These are phyloP conservation scores for Fusarium mangiferae DNA, from an alignment of 2,329 filamentous ascomycete species.

Conservation along the genomic window DNA sequence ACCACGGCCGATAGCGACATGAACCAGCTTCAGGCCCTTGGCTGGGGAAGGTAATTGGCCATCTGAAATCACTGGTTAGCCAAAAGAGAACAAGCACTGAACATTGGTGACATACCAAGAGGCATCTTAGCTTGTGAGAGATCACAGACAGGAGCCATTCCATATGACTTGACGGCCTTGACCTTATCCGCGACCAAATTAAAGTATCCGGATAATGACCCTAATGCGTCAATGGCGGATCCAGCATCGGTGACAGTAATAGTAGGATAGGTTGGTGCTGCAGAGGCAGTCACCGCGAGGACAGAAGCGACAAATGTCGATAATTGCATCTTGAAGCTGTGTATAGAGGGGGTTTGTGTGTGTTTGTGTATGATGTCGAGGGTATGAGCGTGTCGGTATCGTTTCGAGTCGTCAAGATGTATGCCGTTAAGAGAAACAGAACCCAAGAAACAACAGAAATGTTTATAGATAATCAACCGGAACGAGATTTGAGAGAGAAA, in stretches of 20 bases:
- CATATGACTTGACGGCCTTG: slow-evolving; percentile 56
- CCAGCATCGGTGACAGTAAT: slow-evolving; percentile 51
- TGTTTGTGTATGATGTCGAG: slow-evolving; percentile 2
- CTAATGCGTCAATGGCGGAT: slow-evolving; percentile 53
- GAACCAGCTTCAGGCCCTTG: slow-evolving; percentile 71
- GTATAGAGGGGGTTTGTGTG: background rate
- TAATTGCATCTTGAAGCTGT: slow-evolving; percentile 59
- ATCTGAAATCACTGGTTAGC: slow-evolving; percentile 25
- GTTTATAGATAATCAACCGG: slow-evolving; percentile 21
- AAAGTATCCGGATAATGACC: slow-evolving; percentile 69
- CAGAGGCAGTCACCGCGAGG: slow-evolving; percentile 57
- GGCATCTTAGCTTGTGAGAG: slow-evolving; percentile 64
- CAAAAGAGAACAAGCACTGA: background rate
- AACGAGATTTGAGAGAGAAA: slow-evolving; percentile 11
- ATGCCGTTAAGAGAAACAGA: slow-evolving; percentile 26
- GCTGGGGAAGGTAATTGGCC: slow-evolving; percentile 69
- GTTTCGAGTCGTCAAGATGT: slow-evolving; percentile 26
- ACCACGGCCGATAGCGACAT: slow-evolving; percentile 87
- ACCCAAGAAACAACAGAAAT: slow-evolving; percentile 17
- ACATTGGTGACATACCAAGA: slow-evolving; percentile 51
- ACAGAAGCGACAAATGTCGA: slow-evolving; percentile 59
- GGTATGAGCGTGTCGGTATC: slow-evolving; percentile 13
- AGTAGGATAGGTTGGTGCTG: slow-evolving; percentile 56
- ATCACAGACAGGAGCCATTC: slow-evolving; percentile 61
- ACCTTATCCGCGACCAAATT: slow-evolving; percentile 67